Percentiles rank a stretch among this genome's conserved stretches.
phyloP scores from a whole-genome alignment of 306 rosid species.

The Quercus wislizeni region DNA sequence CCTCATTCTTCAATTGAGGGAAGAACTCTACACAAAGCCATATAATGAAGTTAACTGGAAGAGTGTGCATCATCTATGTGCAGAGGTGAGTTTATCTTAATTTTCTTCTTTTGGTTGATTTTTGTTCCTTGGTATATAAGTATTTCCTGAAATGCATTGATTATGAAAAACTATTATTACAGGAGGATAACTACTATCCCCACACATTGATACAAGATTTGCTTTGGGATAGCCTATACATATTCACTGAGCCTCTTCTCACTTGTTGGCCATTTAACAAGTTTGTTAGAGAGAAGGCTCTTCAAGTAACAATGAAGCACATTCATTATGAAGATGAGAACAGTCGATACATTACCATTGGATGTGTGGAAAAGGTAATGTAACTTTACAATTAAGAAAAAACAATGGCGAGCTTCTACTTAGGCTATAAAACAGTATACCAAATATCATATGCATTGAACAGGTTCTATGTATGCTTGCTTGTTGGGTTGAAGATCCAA shows the following conservation, averaged over 20 bases:
- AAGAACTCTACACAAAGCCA: slow-evolving; percentile 49
- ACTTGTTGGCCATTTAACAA: slow-evolving; percentile 73
- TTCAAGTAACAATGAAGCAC: slow-evolving; percentile 65
- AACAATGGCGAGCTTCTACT: neutral
- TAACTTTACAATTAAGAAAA: neutral
- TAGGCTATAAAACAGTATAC: neutral
- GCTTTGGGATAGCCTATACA: slow-evolving; percentile 64
- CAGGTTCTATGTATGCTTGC: slow-evolving; percentile 68
- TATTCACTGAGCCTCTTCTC: slow-evolving; percentile 54
- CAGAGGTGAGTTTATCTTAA: slow-evolving; percentile 28
- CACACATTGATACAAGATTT: slow-evolving; percentile 62
- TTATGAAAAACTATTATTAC: neutral
- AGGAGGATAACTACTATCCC: slow-evolving; percentile 65
- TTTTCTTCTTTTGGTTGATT: neutral
- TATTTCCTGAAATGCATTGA: neutral
- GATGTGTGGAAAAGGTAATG: slow-evolving; percentile 59
- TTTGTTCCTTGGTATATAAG: neutral
- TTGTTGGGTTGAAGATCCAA: slow-evolving; percentile 80
- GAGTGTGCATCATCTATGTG: slow-evolving; percentile 59
- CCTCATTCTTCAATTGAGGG: slow-evolving; percentile 54
- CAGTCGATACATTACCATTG: slow-evolving; percentile 62
- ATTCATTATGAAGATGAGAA: slow-evolving; percentile 77
- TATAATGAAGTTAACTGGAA: slow-evolving; percentile 59
- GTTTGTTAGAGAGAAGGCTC: slow-evolving; percentile 50
- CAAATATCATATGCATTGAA: neutral